These are phyloP conservation scores for Collybia nuda DNA, from an alignment of 768 basidiomycete genomes.

Conservation along the genomic window DNA sequence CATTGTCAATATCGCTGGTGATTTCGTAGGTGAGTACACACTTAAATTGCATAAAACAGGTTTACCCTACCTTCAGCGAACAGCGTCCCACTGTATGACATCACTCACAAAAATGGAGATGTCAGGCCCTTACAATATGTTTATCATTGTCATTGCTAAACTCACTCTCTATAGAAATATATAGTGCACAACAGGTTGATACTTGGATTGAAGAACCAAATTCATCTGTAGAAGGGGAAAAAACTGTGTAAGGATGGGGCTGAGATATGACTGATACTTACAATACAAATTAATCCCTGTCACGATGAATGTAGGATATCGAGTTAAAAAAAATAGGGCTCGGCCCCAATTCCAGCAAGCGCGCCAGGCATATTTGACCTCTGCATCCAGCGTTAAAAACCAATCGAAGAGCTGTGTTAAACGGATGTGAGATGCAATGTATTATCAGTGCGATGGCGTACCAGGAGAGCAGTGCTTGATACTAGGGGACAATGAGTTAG, in stretches of 20 bases:
- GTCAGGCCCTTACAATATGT: no score
- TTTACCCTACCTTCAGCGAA: conserved; percentile 2
- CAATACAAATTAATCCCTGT: not conserved
- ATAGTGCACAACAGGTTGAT: not conserved
- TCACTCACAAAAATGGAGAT: no score
- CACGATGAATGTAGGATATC: conserved; percentile 1
- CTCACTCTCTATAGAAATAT: no score
- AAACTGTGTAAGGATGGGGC: not conserved
- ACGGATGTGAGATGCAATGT: not conserved
- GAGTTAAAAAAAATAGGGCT: not conserved
- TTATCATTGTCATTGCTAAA: no score
- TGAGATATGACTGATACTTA: not conserved
- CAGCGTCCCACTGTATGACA: not conserved
- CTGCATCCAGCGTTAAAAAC: not conserved
- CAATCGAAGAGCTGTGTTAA: conserved; percentile 1
- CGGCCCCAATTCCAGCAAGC: not conserved
- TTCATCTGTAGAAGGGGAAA: not conserved
- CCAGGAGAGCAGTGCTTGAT: not conserved
- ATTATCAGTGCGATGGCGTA: not conserved
- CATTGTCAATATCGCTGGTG: not conserved
- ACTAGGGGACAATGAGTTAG: not conserved
- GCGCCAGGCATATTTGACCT: not conserved
- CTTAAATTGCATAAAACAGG: no score
- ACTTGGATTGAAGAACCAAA: no score
- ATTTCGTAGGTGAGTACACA: no score